Evolutionary conservation across 805 yeast genomes (phyloP).

Genomic region (Candida xiaguanensis): DNA sequence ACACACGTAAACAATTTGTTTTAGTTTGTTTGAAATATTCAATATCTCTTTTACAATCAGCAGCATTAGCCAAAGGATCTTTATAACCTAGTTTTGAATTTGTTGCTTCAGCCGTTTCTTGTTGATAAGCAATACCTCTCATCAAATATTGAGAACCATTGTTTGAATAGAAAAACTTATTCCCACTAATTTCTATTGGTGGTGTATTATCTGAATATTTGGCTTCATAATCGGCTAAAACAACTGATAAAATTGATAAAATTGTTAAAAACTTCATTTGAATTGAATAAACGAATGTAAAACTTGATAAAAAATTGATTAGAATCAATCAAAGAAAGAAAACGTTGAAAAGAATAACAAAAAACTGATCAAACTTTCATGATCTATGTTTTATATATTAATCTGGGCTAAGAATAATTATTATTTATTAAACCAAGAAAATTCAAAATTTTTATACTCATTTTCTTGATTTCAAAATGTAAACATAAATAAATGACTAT

Average conservation of each 20-base stretch:
- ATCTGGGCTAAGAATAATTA: conserved; percentile 4
- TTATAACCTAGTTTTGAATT: conserved; percentile 16
- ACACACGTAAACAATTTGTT: conserved; percentile 42
- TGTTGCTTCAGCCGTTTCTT: conserved; percentile 30
- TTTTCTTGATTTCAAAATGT: too few species aligned
- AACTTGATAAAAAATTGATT: too few species aligned
- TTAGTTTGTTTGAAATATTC: conserved; percentile 32
- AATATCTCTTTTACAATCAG: conserved; percentile 41
- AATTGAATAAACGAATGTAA: neutral
- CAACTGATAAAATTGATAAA: conserved; percentile 7
- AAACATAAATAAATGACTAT: too few species aligned
- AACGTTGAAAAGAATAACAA: neutral
- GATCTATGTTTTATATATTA: neutral
- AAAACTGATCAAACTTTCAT: neutral
- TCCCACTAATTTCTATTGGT: conserved; percentile 38
- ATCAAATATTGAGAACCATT: conserved; percentile 44
- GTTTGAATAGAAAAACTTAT: conserved; percentile 38
- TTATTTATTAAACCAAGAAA: conserved; percentile 5
- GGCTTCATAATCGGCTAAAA: conserved; percentile 10
- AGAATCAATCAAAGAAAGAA: neutral
- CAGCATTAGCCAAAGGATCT: conserved; percentile 41
- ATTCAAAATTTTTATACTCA: too few species aligned
- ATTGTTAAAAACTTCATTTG: conserved; percentile 3
- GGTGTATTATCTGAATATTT: too few species aligned
- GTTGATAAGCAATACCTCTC: conserved; percentile 44